Evolutionary conservation across 352 stramenopile genomes (phyloP), one percentile per base, ranked within the genome.

Genomic region (Nothophytophthora sp.): DNA sequence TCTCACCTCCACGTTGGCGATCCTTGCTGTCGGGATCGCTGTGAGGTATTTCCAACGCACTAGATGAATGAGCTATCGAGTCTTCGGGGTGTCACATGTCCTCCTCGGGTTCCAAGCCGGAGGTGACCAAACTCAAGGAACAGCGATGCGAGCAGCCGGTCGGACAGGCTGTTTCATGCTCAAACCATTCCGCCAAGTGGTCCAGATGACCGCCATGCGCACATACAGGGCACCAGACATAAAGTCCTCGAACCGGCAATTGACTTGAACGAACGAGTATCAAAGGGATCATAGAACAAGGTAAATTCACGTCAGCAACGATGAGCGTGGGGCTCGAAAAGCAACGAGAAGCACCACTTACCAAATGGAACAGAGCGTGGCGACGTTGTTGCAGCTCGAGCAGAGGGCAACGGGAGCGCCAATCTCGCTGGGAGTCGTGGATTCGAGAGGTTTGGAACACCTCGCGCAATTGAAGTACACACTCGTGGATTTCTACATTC

Each of bases 161-260:
- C 20, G 84, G 84, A 34, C 84, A 95, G 23, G 83, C 63, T 22
- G 73, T 70, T 34, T 90, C 76, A 20, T 69, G 67, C 12, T 57
- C 53, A 72, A 94, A 95, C 83, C 85, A 95, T 25, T 92, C 81
- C 2, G 76, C 68, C 23, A 95, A 55, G 67, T 94, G 84, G 19
- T 95, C 69, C 16, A 97, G 50, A 46, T 97, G 89, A 12, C 89
- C 89, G 15, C 86, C 88, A 50, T 97, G 89, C 2, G 86, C 89
- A 52, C 89, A 97, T n/a, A 93, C 88, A 11, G 89, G 86, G 44
- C 89, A 97, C 89, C 89, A 97, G 4, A 96, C 88, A 45, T 94
- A 97, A 5, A 97, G 50, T 37, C 89, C 88, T 23, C 85, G 82
- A 20, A 96, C 89, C 32, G 86, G 83, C 4, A 92, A 47, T 79